phyloP scores from a whole-genome alignment of 225 moss, liverwort and hornwort species.

The Bryoerythrophyllum caledonicum region DNA sequence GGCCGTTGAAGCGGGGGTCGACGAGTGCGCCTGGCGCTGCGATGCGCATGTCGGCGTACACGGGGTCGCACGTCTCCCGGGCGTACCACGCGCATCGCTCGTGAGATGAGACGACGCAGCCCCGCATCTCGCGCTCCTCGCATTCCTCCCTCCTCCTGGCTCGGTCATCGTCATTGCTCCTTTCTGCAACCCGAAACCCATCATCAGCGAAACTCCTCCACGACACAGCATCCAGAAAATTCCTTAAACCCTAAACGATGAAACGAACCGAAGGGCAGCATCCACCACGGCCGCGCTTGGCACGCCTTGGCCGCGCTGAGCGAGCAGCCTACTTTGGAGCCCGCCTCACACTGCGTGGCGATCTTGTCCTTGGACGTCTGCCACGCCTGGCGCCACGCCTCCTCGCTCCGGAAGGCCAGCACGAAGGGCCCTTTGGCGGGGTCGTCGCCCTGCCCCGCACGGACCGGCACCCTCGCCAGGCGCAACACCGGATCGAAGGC shows the following conservation, averaged over 20 bases:
- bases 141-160: constrained; percentile 60
- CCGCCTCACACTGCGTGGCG: constrained; percentile 70
- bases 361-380: constrained; percentile 62
- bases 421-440: constrained; percentile 68
- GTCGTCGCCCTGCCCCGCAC: constrained; percentile 65
- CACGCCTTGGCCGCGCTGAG: constrained; percentile 77
- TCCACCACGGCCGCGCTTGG: constrained; percentile 64
- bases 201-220: neutral
- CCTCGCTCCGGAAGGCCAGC: constrained; percentile 75
- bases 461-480: constrained; percentile 72
- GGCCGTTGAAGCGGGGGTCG: constrained; percentile 63
- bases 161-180: constrained; percentile 18
- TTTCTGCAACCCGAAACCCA: constrained; percentile 24
- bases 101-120: constrained; percentile 62
- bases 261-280: too few species aligned
- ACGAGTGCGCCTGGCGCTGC: constrained; percentile 55
- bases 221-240: too few species aligned
- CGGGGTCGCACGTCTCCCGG: constrained; percentile 69
- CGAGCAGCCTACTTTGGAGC: constrained; percentile 84
- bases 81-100: constrained; percentile 65
- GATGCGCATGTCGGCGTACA: constrained; percentile 69
- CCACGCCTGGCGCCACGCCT: constrained; percentile 69
- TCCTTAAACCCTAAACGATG: too few species aligned
- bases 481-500: constrained; percentile 84
- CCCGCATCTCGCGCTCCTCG: constrained; percentile 82